phyloP scores from a whole-genome alignment of 345 rosid genomes.

The Salix dunnii region DNA sequence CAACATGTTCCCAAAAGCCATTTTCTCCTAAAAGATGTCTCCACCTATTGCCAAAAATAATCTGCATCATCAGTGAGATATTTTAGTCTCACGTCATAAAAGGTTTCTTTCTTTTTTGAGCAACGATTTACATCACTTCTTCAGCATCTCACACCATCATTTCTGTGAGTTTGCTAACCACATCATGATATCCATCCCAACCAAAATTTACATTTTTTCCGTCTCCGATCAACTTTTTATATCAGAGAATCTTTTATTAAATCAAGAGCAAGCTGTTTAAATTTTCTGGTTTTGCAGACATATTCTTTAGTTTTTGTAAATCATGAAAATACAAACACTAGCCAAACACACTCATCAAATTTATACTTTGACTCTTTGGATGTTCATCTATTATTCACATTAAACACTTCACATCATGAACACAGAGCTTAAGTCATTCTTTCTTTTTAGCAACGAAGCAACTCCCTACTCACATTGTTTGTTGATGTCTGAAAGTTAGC shows the following conservation, averaged over 20 bases:
- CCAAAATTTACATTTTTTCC: background rate
- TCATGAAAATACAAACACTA: background rate
- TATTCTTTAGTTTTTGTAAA: background rate
- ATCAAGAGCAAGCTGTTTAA: background rate
- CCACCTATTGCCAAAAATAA: slow-evolving; percentile 94
- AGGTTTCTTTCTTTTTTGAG: background rate
- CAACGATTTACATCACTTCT: background rate
- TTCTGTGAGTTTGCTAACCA: background rate
- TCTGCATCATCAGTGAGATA: slow-evolving; percentile 43
- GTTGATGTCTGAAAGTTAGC: slow-evolving; percentile 96
- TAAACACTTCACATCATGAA: background rate
- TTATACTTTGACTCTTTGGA: background rate
- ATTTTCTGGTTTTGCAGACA: background rate
- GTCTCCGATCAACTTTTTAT: background rate
- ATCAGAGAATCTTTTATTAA: background rate
- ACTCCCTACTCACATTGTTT: slow-evolving; percentile 63
- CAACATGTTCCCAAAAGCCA: slow-evolving; percentile 93
- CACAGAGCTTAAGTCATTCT: background rate
- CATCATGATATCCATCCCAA: background rate
- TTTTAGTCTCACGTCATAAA: slow-evolving; percentile 6
- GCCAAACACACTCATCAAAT: background rate
- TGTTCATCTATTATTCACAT: background rate
- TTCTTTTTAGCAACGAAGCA: background rate
- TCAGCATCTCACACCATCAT: background rate
- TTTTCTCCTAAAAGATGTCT: slow-evolving; percentile 87